Evolutionary conservation across 2,329 filamentous ascomycete genomes (phyloP).

Genomic region (Emmonsiellopsis sp.): DNA sequence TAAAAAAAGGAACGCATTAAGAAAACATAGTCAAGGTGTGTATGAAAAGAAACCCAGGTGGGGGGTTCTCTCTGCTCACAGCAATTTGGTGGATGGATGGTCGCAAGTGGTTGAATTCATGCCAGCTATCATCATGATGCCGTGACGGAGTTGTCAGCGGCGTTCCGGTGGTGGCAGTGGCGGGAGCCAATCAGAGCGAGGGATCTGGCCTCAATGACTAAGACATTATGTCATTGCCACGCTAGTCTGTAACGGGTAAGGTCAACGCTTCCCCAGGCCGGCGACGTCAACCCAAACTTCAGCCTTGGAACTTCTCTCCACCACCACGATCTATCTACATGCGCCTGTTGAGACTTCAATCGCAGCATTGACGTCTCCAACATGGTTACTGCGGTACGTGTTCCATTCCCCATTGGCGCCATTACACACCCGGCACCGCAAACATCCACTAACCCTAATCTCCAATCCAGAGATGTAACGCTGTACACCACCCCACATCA

Average conservation of each 20-base stretch:
- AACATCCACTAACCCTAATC: neutral
- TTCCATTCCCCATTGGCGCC: neutral
- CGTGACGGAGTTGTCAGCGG: neutral
- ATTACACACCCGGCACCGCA: too few species aligned
- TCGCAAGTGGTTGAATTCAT: neutral
- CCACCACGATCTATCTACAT: neutral
- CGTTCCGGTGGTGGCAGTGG: neutral
- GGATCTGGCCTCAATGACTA: neutral
- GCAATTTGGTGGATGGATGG: neutral
- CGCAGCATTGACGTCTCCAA: neutral
- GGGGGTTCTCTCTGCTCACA: neutral
- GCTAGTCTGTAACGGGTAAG: neutral
- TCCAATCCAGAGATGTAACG: neutral
- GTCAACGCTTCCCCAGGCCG: neutral
- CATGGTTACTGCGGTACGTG: neutral
- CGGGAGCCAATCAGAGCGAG: neutral
- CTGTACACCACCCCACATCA: neutral
- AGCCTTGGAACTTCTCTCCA: neutral
- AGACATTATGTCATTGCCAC: neutral
- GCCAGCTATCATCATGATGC: conserved; percentile 2
- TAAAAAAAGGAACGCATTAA: conserved; percentile 6
- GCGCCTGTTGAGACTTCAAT: neutral
- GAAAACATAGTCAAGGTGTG: conserved; percentile 13
- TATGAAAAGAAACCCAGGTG: neutral
- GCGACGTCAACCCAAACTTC: neutral